A percentile compares a stretch with the other conserved stretches of the same genome.
phyloP scores from a whole-genome alignment of 768 basidiomycete genomes.

The Sutorius australiensis region DNA sequence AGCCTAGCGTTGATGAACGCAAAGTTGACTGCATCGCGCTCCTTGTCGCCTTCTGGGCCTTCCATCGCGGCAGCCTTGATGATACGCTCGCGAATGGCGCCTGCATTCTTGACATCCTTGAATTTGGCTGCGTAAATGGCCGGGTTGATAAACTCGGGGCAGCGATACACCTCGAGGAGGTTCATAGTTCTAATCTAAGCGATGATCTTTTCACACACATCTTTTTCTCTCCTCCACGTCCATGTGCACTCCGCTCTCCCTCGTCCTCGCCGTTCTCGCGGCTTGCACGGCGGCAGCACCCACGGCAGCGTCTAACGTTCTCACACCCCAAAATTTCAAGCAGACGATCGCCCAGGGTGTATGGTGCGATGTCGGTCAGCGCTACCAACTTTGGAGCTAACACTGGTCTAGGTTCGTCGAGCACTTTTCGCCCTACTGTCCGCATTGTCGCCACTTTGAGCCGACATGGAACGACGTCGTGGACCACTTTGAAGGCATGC shows the following conservation, averaged over 20 bases:
- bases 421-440: constrained; percentile 83
- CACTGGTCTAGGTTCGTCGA: constrained; percentile 61
- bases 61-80: constrained; percentile 61
- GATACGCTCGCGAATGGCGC: constrained; percentile 58
- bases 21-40: constrained; percentile 80
- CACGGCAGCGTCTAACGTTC: constrained; percentile 30
- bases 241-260: constrained; percentile 19
- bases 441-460: constrained; percentile 73
- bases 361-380: constrained; percentile 39
- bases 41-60: constrained; percentile 58
- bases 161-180: constrained; percentile 53
- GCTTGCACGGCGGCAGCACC: constrained; percentile 34
- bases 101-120: constrained; percentile 60
- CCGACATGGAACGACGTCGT: constrained; percentile 80
- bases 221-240: not conserved
- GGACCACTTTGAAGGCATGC: constrained; percentile 43
- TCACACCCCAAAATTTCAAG: constrained; percentile 61
- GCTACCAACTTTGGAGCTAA: too few species aligned
- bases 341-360: constrained; percentile 50
- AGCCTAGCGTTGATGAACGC: constrained; percentile 85
- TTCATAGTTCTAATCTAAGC: constrained; percentile 16
- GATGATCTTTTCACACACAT: not conserved
- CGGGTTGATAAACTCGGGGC: constrained; percentile 46
- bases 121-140: constrained; percentile 64
- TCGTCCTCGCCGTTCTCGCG: constrained; percentile 31